phyloP scores from a whole-genome alignment of 176 grass and related monocot species.

The Carex scoparia region DNA sequence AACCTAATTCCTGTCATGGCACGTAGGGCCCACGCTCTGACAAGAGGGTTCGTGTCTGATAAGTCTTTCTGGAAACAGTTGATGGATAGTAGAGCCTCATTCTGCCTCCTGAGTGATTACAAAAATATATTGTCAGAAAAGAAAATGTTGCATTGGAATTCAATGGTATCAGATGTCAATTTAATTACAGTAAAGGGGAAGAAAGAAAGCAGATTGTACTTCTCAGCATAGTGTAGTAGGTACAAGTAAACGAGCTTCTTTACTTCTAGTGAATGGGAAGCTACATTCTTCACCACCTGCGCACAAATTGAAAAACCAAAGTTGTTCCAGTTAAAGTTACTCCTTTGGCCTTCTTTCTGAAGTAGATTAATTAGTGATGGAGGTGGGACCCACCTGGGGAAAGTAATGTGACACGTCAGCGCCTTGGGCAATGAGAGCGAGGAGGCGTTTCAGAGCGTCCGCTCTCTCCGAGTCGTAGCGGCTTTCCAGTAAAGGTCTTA shows the following conservation, averaged over 20 bases:
- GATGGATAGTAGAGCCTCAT: slow-evolving; percentile 91
- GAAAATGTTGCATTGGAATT: not conserved
- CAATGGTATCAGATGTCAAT: not conserved
- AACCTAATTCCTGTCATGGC: slow-evolving; percentile 89
- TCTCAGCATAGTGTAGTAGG: slow-evolving; percentile 92
- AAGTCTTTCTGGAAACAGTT: slow-evolving; percentile 98
- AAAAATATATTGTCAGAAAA: not conserved
- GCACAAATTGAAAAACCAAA: not conserved
- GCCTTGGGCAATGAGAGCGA: slow-evolving; percentile 80
- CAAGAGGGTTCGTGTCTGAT: slow-evolving; percentile 86
- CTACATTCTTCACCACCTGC: slow-evolving; percentile 94
- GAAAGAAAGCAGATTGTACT: slow-evolving; percentile 34
- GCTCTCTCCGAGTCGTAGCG: slow-evolving; percentile 81
- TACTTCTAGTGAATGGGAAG: slow-evolving; percentile 72
- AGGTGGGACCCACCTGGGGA: slow-evolving; percentile 45
- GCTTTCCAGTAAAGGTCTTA: slow-evolving; percentile 73
- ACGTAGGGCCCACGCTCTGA: slow-evolving; percentile 88
- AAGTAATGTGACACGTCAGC: slow-evolving; percentile 77
- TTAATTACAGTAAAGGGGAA: slow-evolving; percentile 4
- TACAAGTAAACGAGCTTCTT: slow-evolving; percentile 99
- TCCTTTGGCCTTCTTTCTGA: not conserved
- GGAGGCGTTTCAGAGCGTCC: slow-evolving; percentile 86
- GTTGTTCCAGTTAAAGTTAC: not conserved
- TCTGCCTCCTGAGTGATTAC: slow-evolving; percentile 54
- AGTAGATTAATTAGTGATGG: not conserved